These are phyloP conservation scores for Stachybotrys chartarum DNA, from an alignment of 2,329 filamentous ascomycete species.

Conservation along the genomic window DNA sequence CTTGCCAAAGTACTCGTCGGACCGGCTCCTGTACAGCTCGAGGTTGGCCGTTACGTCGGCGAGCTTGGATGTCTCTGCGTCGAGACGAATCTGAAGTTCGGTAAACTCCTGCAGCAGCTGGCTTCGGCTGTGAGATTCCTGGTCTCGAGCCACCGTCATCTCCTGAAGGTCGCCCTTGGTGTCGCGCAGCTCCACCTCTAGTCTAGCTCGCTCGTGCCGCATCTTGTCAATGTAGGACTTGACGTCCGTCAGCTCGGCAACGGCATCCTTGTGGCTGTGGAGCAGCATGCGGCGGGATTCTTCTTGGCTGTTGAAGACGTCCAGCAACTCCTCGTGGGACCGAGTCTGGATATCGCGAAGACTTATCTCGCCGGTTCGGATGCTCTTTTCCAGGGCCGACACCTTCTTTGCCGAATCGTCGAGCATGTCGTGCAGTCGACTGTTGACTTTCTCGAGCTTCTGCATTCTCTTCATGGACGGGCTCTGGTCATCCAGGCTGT, in stretches of 20 bases:
- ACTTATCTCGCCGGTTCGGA: conserved; percentile 80
- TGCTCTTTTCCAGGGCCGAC: conserved; percentile 77
- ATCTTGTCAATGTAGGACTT: conserved; percentile 83
- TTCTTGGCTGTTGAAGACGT: conserved; percentile 88
- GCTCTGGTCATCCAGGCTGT: conserved; percentile 68
- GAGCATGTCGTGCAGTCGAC: conserved; percentile 83
- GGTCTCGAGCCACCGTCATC: conserved; percentile 68
- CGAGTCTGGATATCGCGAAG: conserved; percentile 87
- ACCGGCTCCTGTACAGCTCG: conserved; percentile 80
- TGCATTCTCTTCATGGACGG: conserved; percentile 76
- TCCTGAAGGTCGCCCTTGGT: conserved; percentile 77
- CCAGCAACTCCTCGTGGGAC: conserved; percentile 89
- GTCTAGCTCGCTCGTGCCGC: conserved; percentile 68
- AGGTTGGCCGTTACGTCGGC: conserved; percentile 79
- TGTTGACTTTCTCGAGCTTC: conserved; percentile 89
- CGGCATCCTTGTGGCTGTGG: conserved; percentile 76
- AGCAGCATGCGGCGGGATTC: conserved; percentile 76
- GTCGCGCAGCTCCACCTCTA: conserved; percentile 86
- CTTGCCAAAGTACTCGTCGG: conserved; percentile 95
- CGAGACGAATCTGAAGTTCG: conserved; percentile 86
- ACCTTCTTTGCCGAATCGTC: conserved; percentile 93
- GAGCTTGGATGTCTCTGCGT: conserved; percentile 79
- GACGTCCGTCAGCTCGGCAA: conserved; percentile 78
- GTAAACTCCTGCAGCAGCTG: conserved; percentile 89
- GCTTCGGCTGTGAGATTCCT: conserved; percentile 79